Evolutionary conservation across 202 grass and related monocot species (phyloP).

Genomic region (Musa balbisiana): DNA sequence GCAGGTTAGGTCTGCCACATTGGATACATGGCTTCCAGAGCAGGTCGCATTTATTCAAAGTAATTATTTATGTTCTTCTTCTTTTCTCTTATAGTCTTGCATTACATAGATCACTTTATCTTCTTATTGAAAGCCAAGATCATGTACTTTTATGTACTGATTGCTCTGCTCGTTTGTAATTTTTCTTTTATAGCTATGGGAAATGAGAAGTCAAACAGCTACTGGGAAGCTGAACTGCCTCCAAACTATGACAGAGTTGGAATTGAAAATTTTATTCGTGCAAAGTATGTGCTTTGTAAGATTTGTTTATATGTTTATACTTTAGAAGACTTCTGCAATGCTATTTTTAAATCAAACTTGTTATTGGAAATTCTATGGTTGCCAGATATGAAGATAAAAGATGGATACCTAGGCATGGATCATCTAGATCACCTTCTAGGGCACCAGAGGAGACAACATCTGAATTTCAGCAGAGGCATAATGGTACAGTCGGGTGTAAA

Average conservation of each 20-base stretch:
- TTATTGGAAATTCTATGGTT: slow-evolving; percentile 15
- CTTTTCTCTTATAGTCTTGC: neutral
- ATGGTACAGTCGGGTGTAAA: slow-evolving; percentile 23
- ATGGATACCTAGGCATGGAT: slow-evolving; percentile 73
- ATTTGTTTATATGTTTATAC: slow-evolving; percentile 2
- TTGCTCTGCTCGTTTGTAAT: neutral
- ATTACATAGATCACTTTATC: neutral
- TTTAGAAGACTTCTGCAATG: neutral
- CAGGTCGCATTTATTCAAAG: slow-evolving; percentile 99
- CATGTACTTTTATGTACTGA: neutral
- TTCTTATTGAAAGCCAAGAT: neutral
- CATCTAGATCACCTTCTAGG: slow-evolving; percentile 28
- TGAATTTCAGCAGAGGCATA: slow-evolving; percentile 36
- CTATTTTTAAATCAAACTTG: neutral
- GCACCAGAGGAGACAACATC: slow-evolving; percentile 40
- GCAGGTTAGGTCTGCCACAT: slow-evolving; percentile 90
- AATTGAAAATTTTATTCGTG: slow-evolving; percentile 99
- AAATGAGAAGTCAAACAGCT: slow-evolving; percentile 87
- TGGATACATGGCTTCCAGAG: slow-evolving; percentile 98
- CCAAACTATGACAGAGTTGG: slow-evolving; percentile 96
- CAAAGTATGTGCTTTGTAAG: slow-evolving; percentile 52
- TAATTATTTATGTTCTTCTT: slow-evolving; percentile 17
- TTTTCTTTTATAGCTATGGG: slow-evolving; percentile 66
- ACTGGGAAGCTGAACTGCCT: slow-evolving; percentile 96
- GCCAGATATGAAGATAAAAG: slow-evolving; percentile 97